These are phyloP conservation scores for Fulvia fulva DNA, from an alignment of 2,329 filamentous ascomycete species.

Conservation along the genomic window DNA sequence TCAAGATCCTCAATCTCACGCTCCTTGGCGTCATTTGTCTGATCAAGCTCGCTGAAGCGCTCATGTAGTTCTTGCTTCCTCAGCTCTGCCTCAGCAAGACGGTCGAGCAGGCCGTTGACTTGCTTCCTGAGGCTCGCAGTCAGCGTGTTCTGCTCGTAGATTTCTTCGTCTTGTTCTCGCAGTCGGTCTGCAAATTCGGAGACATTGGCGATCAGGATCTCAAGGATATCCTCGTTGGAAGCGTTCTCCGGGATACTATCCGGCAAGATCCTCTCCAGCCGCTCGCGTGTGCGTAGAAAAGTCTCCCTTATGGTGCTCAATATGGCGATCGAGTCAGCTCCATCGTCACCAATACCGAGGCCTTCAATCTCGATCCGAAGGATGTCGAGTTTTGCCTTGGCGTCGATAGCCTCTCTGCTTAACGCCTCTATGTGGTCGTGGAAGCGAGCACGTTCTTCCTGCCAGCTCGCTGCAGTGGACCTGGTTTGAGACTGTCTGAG, in stretches of 20 bases:
- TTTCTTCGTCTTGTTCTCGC: conserved; percentile 33
- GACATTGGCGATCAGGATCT: conserved; percentile 34
- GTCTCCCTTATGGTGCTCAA: conserved; percentile 40
- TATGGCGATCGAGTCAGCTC: conserved; percentile 34
- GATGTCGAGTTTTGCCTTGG: conserved; percentile 40
- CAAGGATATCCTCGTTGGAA: conserved; percentile 39
- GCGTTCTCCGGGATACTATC: conserved; percentile 34
- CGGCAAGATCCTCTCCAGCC: conserved; percentile 41
- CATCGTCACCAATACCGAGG: conserved; percentile 37
- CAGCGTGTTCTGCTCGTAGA: conserved; percentile 30
- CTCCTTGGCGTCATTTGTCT: conserved; percentile 36
- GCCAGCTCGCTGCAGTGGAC: conserved; percentile 12
- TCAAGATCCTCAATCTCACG: conserved; percentile 38
- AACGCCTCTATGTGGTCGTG: conserved; percentile 41
- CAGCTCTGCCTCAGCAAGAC: conserved; percentile 35
- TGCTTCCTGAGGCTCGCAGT: conserved; percentile 36
- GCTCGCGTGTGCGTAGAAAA: conserved; percentile 39
- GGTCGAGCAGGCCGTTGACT: conserved; percentile 39
- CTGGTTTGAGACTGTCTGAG: conserved; percentile 15
- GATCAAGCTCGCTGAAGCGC: conserved; percentile 36
- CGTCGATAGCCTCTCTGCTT: conserved; percentile 36
- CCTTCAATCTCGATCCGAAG: conserved; percentile 43
- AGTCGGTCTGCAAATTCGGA: conserved; percentile 37
- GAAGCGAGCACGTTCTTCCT: conserved; percentile 28
- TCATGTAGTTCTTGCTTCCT: conserved; percentile 36